These are phyloP conservation scores for Hortiboletus rubellus DNA, from an alignment of 1,284 basidiomycete species.

Conservation along the genomic window DNA sequence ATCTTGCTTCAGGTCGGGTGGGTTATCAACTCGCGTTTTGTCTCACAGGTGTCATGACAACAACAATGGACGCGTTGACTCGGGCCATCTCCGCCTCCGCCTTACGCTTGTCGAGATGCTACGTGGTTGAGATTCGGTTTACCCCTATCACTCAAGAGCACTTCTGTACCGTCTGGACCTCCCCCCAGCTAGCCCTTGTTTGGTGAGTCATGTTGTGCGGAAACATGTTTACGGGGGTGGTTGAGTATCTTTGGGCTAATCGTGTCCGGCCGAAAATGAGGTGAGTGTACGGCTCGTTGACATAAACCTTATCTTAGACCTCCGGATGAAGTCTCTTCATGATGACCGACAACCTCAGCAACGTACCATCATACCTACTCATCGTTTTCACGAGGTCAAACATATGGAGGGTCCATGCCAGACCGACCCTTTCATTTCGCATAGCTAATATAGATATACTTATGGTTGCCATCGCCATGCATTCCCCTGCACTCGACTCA, in stretches of 20 bases:
- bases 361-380: background rate
- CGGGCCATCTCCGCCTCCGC: background rate
- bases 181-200: background rate
- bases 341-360: no score
- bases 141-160: background rate
- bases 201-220: background rate
- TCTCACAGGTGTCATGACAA: background rate
- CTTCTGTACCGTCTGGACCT: background rate
- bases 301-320: no score
- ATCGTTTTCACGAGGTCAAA: background rate
- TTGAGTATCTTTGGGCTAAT: background rate
- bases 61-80: background rate
- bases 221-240: background rate
- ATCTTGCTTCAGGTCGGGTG: background rate
- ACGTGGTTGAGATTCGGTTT: background rate
- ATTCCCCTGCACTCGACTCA: background rate
- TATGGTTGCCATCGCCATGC: no score
- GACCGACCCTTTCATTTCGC: background rate
- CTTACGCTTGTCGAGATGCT: background rate
- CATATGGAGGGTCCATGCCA: background rate
- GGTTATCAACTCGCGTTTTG: background rate
- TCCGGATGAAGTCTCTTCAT: no score
- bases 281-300: background rate
- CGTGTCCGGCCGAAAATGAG: background rate
- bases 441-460: background rate